Conservation (phyloP, 1,139 yeast genomes). For the Sugiyamaella xylanicola region DNA sequence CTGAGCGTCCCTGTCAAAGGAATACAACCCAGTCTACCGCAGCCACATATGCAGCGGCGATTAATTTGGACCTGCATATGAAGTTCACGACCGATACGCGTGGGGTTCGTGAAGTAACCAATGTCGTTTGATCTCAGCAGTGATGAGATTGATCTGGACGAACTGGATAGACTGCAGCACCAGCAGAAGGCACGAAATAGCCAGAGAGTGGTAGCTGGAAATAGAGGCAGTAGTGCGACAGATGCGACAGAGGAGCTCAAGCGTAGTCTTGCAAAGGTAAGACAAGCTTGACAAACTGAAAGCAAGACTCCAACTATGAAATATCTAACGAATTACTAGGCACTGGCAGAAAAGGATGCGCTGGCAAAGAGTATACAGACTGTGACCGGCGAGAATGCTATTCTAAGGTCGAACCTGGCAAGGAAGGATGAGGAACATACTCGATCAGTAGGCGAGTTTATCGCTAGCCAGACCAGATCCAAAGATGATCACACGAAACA, state of each 20-base stretch:
- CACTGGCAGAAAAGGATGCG: conserved; percentile 12
- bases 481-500: conserved; percentile 48
- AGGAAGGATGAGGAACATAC: conserved; percentile 51
- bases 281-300: not conserved
- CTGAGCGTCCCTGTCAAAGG: too few relatives aligned
- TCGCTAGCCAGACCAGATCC: conserved; percentile 42
- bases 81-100: conserved; percentile 3
- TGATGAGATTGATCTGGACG: conserved; percentile 31
- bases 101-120: not conserved
- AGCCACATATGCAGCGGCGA: not conserved
- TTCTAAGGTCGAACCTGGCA: conserved; percentile 64
- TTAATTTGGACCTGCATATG: not conserved
- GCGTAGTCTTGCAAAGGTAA: conserved; percentile 5
- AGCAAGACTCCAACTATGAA: not conserved
- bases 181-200: not conserved
- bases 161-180: conserved; percentile 22
- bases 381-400: conserved; percentile 67
- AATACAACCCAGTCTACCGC: too few relatives aligned
- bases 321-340: conserved; percentile 11
- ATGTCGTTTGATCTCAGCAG: conserved; percentile 29
- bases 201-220: not conserved
- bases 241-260: conserved; percentile 8
- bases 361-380: conserved; percentile 38
- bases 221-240: not conserved
- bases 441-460: conserved; percentile 50